Evolutionary conservation across 2,329 filamentous ascomycete species (phyloP).

Genomic region (Phoma sp.): DNA sequence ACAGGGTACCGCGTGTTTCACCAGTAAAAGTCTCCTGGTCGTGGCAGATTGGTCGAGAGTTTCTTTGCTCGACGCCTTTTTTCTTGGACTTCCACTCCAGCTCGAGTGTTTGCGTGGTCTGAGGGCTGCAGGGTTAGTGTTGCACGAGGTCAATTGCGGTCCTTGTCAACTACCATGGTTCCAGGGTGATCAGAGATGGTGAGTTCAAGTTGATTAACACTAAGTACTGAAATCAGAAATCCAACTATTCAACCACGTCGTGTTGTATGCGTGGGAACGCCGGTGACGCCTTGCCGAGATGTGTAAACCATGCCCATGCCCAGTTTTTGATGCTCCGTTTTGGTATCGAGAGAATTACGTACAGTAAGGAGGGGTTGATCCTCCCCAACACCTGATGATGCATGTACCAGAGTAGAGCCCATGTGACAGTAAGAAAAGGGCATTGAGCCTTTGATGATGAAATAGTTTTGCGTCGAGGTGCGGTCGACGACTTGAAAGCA

Average conservation of each 20-base stretch:
- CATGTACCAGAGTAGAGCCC: not conserved
- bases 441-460: not conserved
- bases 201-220: slow-evolving; percentile 13
- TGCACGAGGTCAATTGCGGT: not conserved
- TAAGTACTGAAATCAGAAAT: slow-evolving; percentile 6
- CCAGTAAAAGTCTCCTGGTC: slow-evolving; percentile 5
- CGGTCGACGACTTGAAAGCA: slow-evolving; percentile 12
- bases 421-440: slow-evolving; percentile 1
- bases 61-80: not conserved
- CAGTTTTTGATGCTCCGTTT: slow-evolving; percentile 21
- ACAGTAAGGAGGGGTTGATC: slow-evolving; percentile 1
- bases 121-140: not conserved
- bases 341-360: slow-evolving; percentile 27
- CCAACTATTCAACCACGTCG: slow-evolving; percentile 6
- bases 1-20: slow-evolving; percentile 11
- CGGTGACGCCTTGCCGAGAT: slow-evolving; percentile 9
- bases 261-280: slow-evolving; percentile 11
- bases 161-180: not conserved
- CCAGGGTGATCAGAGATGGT: not conserved
- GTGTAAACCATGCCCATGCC: slow-evolving; percentile 3
- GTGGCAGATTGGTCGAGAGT: slow-evolving; percentile 8
- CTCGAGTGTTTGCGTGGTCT: not conserved
- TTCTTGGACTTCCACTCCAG: not conserved
- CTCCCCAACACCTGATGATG: slow-evolving; percentile 4
- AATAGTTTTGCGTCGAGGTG: not conserved